Percentiles rank a stretch among this genome's conserved stretches.
phyloP scores from a whole-genome alignment of 345 rosid species.

The Ricinus communis region DNA sequence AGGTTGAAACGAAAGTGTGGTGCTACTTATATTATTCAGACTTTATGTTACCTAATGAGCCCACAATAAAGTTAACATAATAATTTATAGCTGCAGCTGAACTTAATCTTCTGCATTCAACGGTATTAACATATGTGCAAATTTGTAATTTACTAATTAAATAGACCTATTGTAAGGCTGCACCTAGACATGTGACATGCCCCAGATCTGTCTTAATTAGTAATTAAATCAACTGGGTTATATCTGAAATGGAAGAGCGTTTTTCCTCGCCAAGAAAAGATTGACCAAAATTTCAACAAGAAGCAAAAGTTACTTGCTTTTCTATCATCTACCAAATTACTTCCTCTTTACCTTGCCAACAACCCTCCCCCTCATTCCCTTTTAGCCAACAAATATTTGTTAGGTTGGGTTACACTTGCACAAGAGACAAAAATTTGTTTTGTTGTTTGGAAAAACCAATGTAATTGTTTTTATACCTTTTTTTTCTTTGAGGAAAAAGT shows the following conservation, averaged over 20 bases:
- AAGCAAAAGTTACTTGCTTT: constrained; percentile 7
- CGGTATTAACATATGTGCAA: not conserved
- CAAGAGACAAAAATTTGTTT: not conserved
- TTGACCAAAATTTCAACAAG: constrained; percentile 20
- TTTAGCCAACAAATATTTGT: not conserved
- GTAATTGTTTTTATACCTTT: no score
- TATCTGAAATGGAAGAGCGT: not conserved
- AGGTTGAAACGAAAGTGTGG: not conserved
- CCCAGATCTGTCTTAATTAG: not conserved
- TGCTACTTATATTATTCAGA: not conserved
- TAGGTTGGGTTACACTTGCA: not conserved
- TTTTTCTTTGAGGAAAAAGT: not conserved
- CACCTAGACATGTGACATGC: not conserved
- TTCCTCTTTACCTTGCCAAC: constrained; percentile 25
- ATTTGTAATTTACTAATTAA: not conserved
- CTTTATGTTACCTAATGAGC: not conserved
- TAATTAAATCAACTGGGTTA: not conserved
- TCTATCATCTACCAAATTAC: constrained; percentile 19
- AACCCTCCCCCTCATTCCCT: constrained; percentile 10
- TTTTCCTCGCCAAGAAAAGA: not conserved
- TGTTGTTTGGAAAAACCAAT: not conserved
- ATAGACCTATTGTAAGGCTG: not conserved
- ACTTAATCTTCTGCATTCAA: not conserved
- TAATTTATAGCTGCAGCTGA: not conserved
- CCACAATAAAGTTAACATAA: not conserved